These are phyloP conservation scores for Eucalyptus paniculata DNA, from an alignment of 345 rosid species.

Conservation along the genomic window DNA sequence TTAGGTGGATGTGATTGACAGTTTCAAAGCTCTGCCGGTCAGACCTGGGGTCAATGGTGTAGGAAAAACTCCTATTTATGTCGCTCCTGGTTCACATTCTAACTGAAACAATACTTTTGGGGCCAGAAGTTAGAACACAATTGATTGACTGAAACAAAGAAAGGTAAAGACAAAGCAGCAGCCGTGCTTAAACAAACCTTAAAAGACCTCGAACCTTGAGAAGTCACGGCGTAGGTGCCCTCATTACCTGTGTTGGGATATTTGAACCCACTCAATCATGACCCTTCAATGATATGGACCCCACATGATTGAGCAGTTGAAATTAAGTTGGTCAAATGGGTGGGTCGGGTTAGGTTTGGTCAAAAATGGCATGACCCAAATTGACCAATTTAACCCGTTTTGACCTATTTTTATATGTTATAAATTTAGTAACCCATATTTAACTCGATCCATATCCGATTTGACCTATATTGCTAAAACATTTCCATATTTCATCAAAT, in stretches of 20 bases:
- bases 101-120: background rate
- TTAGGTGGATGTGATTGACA: background rate
- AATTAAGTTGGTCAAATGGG: background rate
- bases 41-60: background rate
- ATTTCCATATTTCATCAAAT: no score
- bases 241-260: background rate
- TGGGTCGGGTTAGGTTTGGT: background rate
- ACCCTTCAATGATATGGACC: background rate
- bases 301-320: background rate
- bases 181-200: background rate
- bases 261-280: background rate
- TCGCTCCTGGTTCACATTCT: background rate
- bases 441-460: accelerated
- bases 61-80: background rate
- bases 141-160: background rate
- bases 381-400: no score
- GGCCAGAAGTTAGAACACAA: background rate
- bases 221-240: background rate
- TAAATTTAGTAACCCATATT: no score
- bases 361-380: background rate
- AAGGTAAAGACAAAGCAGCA: background rate
- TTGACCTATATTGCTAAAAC: no score
- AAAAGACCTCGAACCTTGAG: background rate
- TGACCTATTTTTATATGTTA: accelerated
- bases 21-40: background rate